Conservation (phyloP, 345 rosid genomes). For the Erucastrum elatum region DNA sequence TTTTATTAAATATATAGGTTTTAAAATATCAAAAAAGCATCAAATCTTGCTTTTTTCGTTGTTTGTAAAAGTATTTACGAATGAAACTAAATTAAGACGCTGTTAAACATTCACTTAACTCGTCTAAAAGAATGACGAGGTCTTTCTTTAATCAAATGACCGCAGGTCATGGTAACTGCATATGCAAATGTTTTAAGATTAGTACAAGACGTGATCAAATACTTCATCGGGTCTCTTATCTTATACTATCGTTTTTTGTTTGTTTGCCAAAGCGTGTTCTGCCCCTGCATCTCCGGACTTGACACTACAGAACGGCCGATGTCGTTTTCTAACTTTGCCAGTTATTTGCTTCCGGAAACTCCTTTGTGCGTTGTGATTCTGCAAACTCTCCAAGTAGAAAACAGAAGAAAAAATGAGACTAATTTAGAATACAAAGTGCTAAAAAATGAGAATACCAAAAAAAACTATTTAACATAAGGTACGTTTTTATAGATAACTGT, state of each 20-base stretch:
- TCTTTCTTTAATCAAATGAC: background rate
- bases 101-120: background rate
- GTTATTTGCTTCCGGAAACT: background rate
- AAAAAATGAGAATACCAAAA: no score
- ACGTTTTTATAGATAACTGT: no score
- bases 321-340: background rate
- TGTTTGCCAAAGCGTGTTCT: background rate
- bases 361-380: background rate
- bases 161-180: background rate
- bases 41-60: background rate
- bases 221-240: slow-evolving; percentile 4
- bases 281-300: background rate
- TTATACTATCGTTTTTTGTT: background rate
- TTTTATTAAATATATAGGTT: no score
- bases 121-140: background rate
- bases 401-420: no score
- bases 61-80: background rate
- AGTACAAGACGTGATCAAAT: background rate
- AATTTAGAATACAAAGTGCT: no score
- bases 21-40: background rate
- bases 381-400: no score
- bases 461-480: no score
- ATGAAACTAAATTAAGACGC: background rate
- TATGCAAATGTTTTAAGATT: background rate
- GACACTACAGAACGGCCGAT: background rate